A percentile compares a stretch with the other conserved stretches of the same genome.
phyloP scores from a whole-genome alignment of 495 filamentous ascomycete species.

The Aspergillus egyptiacus region DNA sequence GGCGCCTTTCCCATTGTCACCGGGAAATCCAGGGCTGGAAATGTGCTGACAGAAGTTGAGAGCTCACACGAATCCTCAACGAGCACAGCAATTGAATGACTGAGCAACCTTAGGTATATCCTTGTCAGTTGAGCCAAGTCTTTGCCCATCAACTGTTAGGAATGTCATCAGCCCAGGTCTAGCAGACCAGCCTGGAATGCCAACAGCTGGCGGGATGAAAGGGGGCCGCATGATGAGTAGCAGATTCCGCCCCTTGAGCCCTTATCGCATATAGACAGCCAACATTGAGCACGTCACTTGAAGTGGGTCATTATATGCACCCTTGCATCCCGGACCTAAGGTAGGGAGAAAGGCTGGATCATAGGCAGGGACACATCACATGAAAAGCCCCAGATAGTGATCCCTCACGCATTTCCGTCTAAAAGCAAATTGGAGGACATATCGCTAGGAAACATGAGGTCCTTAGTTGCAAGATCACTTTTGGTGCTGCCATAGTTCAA shows the following conservation, averaged over 20 bases:
- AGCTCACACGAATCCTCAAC: background rate
- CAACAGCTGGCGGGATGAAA: background rate
- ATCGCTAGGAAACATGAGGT: background rate
- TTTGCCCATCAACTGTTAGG: background rate
- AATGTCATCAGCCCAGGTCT: background rate
- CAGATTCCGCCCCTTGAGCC: slow-evolving; percentile 7
- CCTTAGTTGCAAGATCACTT: background rate
- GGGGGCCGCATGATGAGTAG: slow-evolving; percentile 5
- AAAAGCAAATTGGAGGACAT: background rate
- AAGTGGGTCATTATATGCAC: background rate
- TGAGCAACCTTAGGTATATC: background rate
- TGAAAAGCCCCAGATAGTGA: background rate
- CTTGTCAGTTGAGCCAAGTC: background rate
- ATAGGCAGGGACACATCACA: background rate
- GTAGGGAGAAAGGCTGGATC: background rate
- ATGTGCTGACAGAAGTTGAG: background rate
- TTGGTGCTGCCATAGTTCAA: background rate
- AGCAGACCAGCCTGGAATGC: background rate
- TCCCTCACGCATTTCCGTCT: no score
- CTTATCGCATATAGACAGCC: slow-evolving; percentile 3
- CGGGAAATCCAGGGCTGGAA: background rate
- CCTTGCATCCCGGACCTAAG: background rate
- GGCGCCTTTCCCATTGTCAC: background rate
- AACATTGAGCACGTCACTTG: background rate
- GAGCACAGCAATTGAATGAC: background rate